Conservation (phyloP, 208 protist genomes). For the Jaenimonas drosophilae region DNA sequence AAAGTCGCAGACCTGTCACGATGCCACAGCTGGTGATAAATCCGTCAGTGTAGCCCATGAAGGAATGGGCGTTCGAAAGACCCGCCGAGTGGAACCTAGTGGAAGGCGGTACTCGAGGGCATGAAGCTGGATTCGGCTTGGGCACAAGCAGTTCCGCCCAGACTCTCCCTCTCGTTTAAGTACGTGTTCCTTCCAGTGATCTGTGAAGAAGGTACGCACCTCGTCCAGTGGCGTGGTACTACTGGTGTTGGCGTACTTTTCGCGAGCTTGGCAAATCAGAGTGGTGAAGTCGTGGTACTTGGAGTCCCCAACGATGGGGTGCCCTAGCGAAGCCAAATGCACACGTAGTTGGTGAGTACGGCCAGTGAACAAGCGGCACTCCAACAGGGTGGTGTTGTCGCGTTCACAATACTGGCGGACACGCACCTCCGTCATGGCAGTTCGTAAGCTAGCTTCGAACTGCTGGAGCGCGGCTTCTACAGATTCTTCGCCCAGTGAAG, state of each 20-base stretch:
- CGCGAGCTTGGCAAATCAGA: too few relatives aligned
- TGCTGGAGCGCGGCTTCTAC: background rate
- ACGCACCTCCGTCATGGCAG: conserved; percentile 26
- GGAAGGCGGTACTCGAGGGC: too few relatives aligned
- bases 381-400: conserved; percentile 42
- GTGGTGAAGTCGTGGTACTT: conserved; percentile 46
- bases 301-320: conserved; percentile 75
- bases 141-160: conserved; percentile 24
- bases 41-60: too few relatives aligned
- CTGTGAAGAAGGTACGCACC: background rate
- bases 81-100: too few relatives aligned
- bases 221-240: background rate
- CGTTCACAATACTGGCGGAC: conserved; percentile 26
- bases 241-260: too few relatives aligned
- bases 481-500: background rate
- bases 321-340: conserved; percentile 76
- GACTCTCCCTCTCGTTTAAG: too few relatives aligned
- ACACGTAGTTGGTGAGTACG: conserved; percentile 91
- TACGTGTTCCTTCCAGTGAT: too few relatives aligned
- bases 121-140: conserved; percentile 48
- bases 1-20: too few relatives aligned
- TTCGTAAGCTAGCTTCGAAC: conserved; percentile 30
- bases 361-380: conserved; percentile 75
- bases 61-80: too few relatives aligned
- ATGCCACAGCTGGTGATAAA: too few relatives aligned